Percentiles rank a stretch among this genome's conserved stretches.
Evolutionary conservation across 2,329 filamentous ascomycete genomes (phyloP).

Genomic region (Lecanicillium sp.): DNA sequence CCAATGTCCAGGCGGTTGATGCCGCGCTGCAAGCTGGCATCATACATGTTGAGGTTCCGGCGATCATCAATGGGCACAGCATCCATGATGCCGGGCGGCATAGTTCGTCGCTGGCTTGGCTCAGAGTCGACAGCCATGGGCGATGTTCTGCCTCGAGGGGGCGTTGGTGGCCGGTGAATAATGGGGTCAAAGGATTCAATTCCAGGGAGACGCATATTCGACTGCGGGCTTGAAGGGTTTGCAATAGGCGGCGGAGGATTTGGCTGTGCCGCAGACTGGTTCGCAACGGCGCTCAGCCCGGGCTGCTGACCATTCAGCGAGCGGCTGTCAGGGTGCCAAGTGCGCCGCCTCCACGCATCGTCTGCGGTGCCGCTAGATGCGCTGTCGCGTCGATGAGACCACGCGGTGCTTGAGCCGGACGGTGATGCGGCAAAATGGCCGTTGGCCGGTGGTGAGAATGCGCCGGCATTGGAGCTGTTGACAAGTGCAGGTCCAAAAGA

Average conservation of each 20-base stretch:
- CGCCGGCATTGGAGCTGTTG: conserved; percentile 45
- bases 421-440: conserved; percentile 55
- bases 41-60: conserved; percentile 51
- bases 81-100: conserved; percentile 20
- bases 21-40: conserved; percentile 57
- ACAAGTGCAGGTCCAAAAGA: conserved; percentile 44
- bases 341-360: conserved; percentile 73
- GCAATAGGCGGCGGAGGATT: conserved; percentile 43
- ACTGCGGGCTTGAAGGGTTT: conserved; percentile 43
- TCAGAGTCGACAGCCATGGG: conserved; percentile 69
- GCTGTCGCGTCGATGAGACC: conserved; percentile 56
- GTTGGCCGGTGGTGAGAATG: conserved; percentile 50
- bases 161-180: conserved; percentile 54
- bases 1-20: conserved; percentile 61
- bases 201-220: conserved; percentile 65
- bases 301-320: conserved; percentile 57
- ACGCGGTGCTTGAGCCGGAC: conserved; percentile 53
- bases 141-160: conserved; percentile 57
- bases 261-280: conserved; percentile 52
- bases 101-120: conserved; percentile 23
- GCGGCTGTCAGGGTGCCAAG: conserved; percentile 80
- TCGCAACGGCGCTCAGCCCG: conserved; percentile 63
- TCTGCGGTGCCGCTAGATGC: conserved; percentile 51
- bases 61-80: conserved; percentile 34
- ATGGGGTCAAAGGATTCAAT: conserved; percentile 87